phyloP scores from a whole-genome alignment of 2,329 filamentous ascomycete genomes.

The Furcasterigmium sp. region DNA sequence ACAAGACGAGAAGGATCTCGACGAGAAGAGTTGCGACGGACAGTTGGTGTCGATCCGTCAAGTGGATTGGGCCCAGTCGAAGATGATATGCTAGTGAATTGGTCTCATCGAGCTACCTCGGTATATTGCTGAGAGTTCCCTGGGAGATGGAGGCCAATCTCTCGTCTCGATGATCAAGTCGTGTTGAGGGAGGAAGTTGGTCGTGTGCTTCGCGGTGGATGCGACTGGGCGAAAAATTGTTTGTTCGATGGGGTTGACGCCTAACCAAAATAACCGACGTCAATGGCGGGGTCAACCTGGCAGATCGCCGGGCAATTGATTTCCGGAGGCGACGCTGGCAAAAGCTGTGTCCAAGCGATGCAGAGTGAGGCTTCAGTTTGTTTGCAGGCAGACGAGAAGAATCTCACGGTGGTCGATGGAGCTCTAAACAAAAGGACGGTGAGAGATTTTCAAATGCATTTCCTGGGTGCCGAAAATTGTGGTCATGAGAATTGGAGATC shows the following conservation, averaged over 20 bases:
- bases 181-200: not conserved
- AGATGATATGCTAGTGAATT: too few relatives aligned
- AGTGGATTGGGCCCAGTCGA: too few relatives aligned
- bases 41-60: too few relatives aligned
- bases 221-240: not conserved
- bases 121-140: too few relatives aligned
- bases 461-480: not conserved
- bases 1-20: conserved; percentile 27
- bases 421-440: conserved; percentile 7
- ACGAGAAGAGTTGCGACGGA: not conserved
- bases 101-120: too few relatives aligned
- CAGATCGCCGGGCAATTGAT: not conserved
- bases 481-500: not conserved
- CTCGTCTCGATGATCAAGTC: too few relatives aligned
- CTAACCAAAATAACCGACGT: not conserved
- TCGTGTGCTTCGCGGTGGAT: not conserved
- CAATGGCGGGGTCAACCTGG: not conserved
- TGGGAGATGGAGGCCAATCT: too few relatives aligned
- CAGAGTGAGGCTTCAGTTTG: too few relatives aligned
- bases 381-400: not conserved
- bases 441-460: conserved; percentile 13
- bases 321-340: too few relatives aligned
- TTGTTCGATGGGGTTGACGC: not conserved
- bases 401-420: not conserved
- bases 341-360: too few relatives aligned